Evolutionary conservation across 306 rosid genomes (phyloP), one percentile per base, ranked within the genome.

Genomic region (Argentina anserina): DNA sequence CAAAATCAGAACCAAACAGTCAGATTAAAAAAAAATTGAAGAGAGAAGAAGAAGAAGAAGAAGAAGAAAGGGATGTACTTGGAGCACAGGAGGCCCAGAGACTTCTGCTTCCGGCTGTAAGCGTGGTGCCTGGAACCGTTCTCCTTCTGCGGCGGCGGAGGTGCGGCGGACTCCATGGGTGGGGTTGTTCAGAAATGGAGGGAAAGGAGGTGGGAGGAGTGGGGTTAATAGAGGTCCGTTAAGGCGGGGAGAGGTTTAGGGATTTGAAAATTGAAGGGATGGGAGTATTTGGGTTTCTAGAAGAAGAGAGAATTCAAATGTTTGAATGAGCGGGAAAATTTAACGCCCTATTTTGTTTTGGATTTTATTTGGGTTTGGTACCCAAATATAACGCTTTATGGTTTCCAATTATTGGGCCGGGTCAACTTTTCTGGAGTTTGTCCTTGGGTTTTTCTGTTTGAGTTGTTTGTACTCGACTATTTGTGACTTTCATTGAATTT

Each of bases 81-180:
- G 70, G 99, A 88, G 88, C 99, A 91, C 20, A 94, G 71, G 53
- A 94, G 96, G 65, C 98, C 98, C 11, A 94, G 82, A 13, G 85
- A 80, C 45, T 84, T 84, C 72, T 80, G 83, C 63, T 84, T 84
- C 7, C 87, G 53, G 78, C 79, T 70, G 20, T 84, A 84, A 3
- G 79, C 40, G 47, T 72, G 84, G 67, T 77, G 65, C 43, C 78
- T 77, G 43, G 89, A 80, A 56, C 7, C 17, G 1, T 81, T 71
- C 10, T 85, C 90, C 53, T 67, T 55, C 3, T 50, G 63, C 12
- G 8, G n/a, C 23, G 59, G 25, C 25, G 42, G 66, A 1, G 3
- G 77, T 3, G 80, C 39, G 58, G 87, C 86, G 67, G 88, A 42
- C 23, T 83, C 69, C 87, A 83, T 77, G 9, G 80, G 34, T 10